These are phyloP conservation scores for Cenchrus americanus DNA, from an alignment of 176 grass and related monocot genomes.

Conservation along the genomic window DNA sequence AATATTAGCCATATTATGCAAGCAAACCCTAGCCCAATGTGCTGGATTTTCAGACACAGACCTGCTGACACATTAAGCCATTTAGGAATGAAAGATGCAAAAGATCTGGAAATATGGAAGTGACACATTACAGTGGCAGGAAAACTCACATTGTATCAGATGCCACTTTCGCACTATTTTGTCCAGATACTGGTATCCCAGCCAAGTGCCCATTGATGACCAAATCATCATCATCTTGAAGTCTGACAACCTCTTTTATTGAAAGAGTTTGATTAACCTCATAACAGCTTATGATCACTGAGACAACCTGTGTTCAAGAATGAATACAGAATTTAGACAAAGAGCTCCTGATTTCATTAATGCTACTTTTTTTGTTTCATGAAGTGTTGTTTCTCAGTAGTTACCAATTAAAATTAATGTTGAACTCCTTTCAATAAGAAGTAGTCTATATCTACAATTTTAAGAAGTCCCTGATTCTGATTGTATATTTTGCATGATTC, in stretches of 20 bases:
- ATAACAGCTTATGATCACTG: slow-evolving; percentile 66
- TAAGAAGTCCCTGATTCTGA: slow-evolving; percentile 11
- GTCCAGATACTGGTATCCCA: slow-evolving; percentile 42
- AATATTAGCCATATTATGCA: slow-evolving; percentile 90
- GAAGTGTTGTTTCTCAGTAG: slow-evolving; percentile 25
- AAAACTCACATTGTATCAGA: slow-evolving; percentile 65
- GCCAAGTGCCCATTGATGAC: slow-evolving; percentile 49
- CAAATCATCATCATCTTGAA: slow-evolving; percentile 64
- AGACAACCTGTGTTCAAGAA: slow-evolving; percentile 63
- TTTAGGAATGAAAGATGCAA: slow-evolving; percentile 15
- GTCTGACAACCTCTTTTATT: slow-evolving; percentile 62
- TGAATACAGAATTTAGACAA: slow-evolving; percentile 36
- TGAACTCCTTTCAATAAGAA: slow-evolving; percentile 2
- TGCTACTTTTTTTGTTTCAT: slow-evolving; percentile 19
- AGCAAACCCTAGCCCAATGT: slow-evolving; percentile 87
- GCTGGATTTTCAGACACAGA: slow-evolving; percentile 62
- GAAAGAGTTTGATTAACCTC: slow-evolving; percentile 61
- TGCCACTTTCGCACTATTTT: slow-evolving; percentile 56
- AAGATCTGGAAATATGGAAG: slow-evolving; percentile 16
- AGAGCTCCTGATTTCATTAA: background rate
- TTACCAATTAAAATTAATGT: slow-evolving; percentile 1
- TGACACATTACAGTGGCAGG: slow-evolving; percentile 5
- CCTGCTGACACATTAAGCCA: slow-evolving; percentile 59
- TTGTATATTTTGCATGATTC: too few relatives aligned
- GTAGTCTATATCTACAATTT: slow-evolving; percentile 14